Evolutionary conservation across 805 yeast species (phyloP), one percentile per base, ranked within the genome.

Genomic region (Wickerhamomyces bovis): DNA sequence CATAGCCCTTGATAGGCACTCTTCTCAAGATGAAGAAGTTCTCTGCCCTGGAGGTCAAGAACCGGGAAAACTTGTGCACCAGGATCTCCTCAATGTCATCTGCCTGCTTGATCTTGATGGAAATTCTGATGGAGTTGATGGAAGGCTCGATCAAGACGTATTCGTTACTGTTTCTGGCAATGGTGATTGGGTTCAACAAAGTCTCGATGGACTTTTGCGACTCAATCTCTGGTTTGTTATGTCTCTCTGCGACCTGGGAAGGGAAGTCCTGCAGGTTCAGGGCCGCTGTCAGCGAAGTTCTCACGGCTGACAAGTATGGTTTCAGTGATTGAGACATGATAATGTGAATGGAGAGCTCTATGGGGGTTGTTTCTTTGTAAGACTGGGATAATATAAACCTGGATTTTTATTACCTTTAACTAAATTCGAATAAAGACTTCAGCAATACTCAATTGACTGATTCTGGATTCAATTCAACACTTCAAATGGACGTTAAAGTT

Each of bases 161-260:
- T 66, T 94, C 99, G 61, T 88, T 84, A 63, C 92, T 97, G 63
- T 94, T 94, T 68, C 99, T 80, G 1, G 96, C 84, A 53, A 94
- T 83, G 52, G 82, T 78, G 80, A 94, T 83, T 35, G 97, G 94
- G 60, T 90, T 89, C 60, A 92, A 74, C 51, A 94, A 68, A 46
- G 90, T 83, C 65, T 89, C 96, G 13, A 85, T 83, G 50, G 94
- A 81, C 61, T 86, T 84, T 51, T 78, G 75, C 33, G 86, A 90
- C 67, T 94, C 99, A 44, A 94, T 85, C 66, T 94, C 99, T 4
- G 99, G 99, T 55, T 92, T 79, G 70, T 92, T 94, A 73, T 94
- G 99, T 68, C 99, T 85, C 70, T 94, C 99, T 19, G 86, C 97
- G 47, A 86, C 77, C 67, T 92, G 97, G 9, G 98, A 94, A 28